These are phyloP conservation scores for Coniferiporia weirii DNA, from an alignment of 1,284 basidiomycete genomes.

Conservation along the genomic window DNA sequence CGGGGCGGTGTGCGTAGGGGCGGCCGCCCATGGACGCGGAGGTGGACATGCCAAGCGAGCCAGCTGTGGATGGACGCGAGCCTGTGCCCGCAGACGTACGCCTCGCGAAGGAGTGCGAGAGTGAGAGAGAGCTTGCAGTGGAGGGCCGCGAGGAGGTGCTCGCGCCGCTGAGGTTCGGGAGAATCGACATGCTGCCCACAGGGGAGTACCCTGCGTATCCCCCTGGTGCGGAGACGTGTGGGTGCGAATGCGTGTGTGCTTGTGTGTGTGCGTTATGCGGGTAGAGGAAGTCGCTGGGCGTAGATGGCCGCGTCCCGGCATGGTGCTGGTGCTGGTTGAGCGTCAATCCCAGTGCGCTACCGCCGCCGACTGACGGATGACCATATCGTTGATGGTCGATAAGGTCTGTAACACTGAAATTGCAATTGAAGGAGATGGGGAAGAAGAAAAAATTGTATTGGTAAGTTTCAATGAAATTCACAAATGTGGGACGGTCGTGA, in stretches of 20 bases:
- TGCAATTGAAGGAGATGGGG: background rate
- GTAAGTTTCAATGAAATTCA: background rate
- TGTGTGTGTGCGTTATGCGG: slow-evolving; percentile 4
- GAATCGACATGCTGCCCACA: background rate
- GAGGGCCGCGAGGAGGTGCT: slow-evolving; percentile 10
- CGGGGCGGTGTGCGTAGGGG: slow-evolving; percentile 3
- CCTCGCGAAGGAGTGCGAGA: slow-evolving; percentile 8
- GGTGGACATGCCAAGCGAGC: background rate
- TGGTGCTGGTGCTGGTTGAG: slow-evolving; percentile 4
- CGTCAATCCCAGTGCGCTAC: slow-evolving; percentile 13
- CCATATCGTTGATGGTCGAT: background rate
- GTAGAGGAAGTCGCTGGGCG: slow-evolving; percentile 12
- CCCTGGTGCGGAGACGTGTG: background rate
- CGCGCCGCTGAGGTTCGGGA: slow-evolving; percentile 11
- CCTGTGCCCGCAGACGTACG: slow-evolving; percentile 4
- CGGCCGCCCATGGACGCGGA: background rate
- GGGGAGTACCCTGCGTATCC: slow-evolving; percentile 7
- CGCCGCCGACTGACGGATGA: background rate
- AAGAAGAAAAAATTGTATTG: background rate
- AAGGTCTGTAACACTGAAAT: background rate
- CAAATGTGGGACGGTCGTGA: background rate
- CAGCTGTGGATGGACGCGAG: slow-evolving; percentile 14
- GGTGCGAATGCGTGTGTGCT: background rate
- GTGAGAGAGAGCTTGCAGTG: slow-evolving; percentile 13
- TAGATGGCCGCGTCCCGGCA: slow-evolving; percentile 6